phyloP scores from a whole-genome alignment of 2,329 filamentous ascomycete species.

The Aspergillus aculeatinus region DNA sequence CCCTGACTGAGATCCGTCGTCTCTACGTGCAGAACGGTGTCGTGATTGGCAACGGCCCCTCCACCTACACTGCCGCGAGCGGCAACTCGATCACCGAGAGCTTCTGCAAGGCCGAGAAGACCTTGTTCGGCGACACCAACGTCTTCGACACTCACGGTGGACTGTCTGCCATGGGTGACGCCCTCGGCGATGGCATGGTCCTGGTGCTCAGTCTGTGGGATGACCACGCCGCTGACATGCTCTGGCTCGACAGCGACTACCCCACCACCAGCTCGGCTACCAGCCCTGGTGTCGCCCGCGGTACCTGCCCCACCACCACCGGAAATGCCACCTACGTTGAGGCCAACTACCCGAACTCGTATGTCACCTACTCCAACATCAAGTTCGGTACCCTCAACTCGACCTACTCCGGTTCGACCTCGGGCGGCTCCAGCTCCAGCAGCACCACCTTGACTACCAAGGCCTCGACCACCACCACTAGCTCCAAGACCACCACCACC shows the following conservation, averaged over 20 bases:
- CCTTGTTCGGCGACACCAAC: slow-evolving; percentile 54
- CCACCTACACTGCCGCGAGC: slow-evolving; percentile 47
- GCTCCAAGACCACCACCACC: slow-evolving; percentile 11
- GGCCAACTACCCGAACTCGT: slow-evolving; percentile 46
- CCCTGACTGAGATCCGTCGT: slow-evolving; percentile 61
- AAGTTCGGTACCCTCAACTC: slow-evolving; percentile 49
- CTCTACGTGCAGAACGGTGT: slow-evolving; percentile 65
- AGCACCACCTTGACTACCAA: slow-evolving; percentile 4
- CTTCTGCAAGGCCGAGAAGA: slow-evolving; percentile 60
- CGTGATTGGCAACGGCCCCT: slow-evolving; percentile 57
- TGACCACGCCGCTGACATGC: slow-evolving; percentile 68
- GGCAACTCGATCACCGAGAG: slow-evolving; percentile 57
- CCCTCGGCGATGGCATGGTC: slow-evolving; percentile 60
- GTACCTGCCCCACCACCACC: slow-evolving; percentile 54
- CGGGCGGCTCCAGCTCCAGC: slow-evolving; percentile 4
- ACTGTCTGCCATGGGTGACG: slow-evolving; percentile 54
- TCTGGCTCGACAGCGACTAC: slow-evolving; percentile 71
- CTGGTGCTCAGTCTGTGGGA: slow-evolving; percentile 63
- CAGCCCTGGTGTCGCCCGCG: slow-evolving; percentile 53
- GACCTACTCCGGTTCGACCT: slow-evolving; percentile 10
- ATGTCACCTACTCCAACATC: slow-evolving; percentile 61
- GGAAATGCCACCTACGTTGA: slow-evolving; percentile 56
- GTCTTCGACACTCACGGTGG: slow-evolving; percentile 58
- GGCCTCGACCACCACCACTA: slow-evolving; percentile 12
- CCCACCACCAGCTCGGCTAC: slow-evolving; percentile 49